A percentile compares a stretch with the other conserved stretches of the same genome.
Conservation (phyloP, 805 yeast species). For the Tetrapisispora fleetii region DNA sequence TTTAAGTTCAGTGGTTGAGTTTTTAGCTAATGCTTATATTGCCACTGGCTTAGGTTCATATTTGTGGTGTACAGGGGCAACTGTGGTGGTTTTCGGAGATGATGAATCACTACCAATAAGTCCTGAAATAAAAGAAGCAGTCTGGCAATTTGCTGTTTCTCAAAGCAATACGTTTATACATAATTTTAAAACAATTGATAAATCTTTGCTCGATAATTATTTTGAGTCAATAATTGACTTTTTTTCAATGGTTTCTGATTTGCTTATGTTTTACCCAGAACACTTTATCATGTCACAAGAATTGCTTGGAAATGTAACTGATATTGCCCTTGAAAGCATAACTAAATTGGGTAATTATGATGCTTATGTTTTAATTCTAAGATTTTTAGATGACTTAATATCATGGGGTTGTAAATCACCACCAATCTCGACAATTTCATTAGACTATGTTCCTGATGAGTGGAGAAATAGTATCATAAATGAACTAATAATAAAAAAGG, state of each 20-base stretch:
- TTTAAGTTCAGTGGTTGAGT: constrained; percentile 52
- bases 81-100: constrained; percentile 62
- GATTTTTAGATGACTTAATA: constrained; percentile 69
- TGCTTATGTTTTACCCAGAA: constrained; percentile 57
- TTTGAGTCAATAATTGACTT: constrained; percentile 76
- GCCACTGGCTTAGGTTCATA: constrained; percentile 69
- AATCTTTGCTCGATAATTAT: constrained; percentile 14
- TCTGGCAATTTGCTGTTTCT: constrained; percentile 64
- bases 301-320: constrained; percentile 42
- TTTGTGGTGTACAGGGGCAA: constrained; percentile 79
- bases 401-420: constrained; percentile 79
- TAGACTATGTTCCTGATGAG: constrained; percentile 44
- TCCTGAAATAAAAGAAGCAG: constrained; percentile 41
- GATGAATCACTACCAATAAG: constrained; percentile 33
- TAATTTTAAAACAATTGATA: constrained; percentile 27
- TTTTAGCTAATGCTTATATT: constrained; percentile 62
- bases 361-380: constrained; percentile 59
- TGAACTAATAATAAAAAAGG: constrained; percentile 41
- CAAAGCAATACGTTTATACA: constrained; percentile 53
- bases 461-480: constrained; percentile 41
- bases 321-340: constrained; percentile 45
- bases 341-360: constrained; percentile 54
- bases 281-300: constrained; percentile 29
- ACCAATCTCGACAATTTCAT: constrained; percentile 56
- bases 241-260: constrained; percentile 68